Evolutionary conservation across 805 yeast species (phyloP).

Genomic region (Wickerhamomyces tratensis): DNA sequence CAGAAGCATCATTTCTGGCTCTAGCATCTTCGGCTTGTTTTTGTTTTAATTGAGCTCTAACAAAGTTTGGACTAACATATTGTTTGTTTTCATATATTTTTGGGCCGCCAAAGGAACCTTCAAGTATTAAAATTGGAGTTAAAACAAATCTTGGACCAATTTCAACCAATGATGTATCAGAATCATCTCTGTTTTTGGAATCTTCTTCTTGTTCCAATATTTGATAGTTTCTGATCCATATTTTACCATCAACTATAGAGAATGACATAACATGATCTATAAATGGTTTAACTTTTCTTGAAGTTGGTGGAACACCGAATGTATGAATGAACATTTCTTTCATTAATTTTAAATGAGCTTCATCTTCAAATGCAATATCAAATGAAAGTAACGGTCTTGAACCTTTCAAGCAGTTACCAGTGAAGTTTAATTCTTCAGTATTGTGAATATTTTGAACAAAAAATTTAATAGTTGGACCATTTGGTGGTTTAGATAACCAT

Average conservation of each 20-base stretch:
- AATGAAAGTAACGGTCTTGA: conserved; percentile 90
- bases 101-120: conserved; percentile 97
- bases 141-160: conserved; percentile 95
- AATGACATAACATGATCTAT: conserved; percentile 93
- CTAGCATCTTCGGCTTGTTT: conserved; percentile 74
- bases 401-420: conserved; percentile 93
- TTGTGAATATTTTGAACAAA: conserved; percentile 93
- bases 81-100: conserved; percentile 95
- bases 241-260: conserved; percentile 82
- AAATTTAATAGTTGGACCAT: conserved; percentile 94
- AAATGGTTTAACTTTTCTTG: conserved; percentile 90
- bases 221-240: conserved; percentile 95
- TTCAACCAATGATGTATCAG: conserved; percentile 73
- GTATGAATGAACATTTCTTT: conserved; percentile 76
- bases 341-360: conserved; percentile 61
- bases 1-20: conserved; percentile 70
- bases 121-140: conserved; percentile 83
- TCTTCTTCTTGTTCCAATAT: conserved; percentile 57
- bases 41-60: conserved; percentile 79
- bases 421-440: conserved; percentile 89
- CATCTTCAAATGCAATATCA: conserved; percentile 65
- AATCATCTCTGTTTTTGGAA: conserved; percentile 42
- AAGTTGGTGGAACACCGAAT: conserved; percentile 92
- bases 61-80: conserved; percentile 92
- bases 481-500: conserved; percentile 95